These are phyloP conservation scores for Podila epicladia DNA, from an alignment of 192 early-diverging fungal genomes.

Conservation along the genomic window DNA sequence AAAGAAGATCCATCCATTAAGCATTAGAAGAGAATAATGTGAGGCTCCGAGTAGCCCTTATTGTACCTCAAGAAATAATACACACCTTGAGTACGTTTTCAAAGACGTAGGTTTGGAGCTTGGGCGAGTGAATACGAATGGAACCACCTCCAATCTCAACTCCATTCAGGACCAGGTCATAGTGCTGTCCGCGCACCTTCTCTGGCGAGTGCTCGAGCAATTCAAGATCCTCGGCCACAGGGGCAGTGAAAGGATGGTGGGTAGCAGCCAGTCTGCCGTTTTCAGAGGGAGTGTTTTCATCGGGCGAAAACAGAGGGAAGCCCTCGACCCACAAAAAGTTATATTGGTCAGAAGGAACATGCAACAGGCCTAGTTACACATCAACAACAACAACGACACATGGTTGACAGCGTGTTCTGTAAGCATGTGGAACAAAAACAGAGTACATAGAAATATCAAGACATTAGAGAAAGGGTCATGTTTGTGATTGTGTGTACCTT, in stretches of 20 bases:
- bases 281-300: slow-evolving; percentile 54
- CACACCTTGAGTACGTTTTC: slow-evolving; percentile 69
- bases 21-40: background rate
- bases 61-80: too few relatives aligned
- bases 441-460: too few relatives aligned
- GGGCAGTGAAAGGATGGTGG: slow-evolving; percentile 95
- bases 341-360: slow-evolving; percentile 56
- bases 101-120: slow-evolving; percentile 80
- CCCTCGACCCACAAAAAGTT: slow-evolving; percentile 90
- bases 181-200: slow-evolving; percentile 82
- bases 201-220: slow-evolving; percentile 69
- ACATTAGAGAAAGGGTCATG: background rate
- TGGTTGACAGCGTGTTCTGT: too few relatives aligned
- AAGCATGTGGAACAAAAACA: too few relatives aligned
- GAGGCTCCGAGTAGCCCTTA: slow-evolving; percentile 2
- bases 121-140: slow-evolving; percentile 85
- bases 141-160: slow-evolving; percentile 93
- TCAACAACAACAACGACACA: background rate
- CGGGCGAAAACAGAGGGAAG: slow-evolving; percentile 88
- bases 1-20: background rate
- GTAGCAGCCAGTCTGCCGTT: slow-evolving; percentile 66
- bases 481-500: slow-evolving; percentile 34
- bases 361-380: slow-evolving; percentile 51
- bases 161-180: slow-evolving; percentile 92
- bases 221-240: slow-evolving; percentile 71